These are phyloP conservation scores for Dalechampia spathulata DNA, from an alignment of 441 rosid genomes.

Conservation along the genomic window DNA sequence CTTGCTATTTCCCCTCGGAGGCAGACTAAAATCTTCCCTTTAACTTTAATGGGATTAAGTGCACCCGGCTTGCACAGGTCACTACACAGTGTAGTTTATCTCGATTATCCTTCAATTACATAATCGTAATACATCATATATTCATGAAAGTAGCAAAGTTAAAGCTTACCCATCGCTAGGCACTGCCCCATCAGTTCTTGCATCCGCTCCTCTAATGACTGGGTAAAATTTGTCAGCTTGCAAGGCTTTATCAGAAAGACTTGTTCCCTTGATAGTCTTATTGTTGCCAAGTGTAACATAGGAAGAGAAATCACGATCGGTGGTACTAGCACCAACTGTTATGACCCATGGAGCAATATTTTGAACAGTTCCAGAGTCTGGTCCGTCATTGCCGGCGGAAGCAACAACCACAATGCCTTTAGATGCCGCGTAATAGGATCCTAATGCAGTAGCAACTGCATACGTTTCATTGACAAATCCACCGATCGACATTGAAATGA, in stretches of 20 bases:
- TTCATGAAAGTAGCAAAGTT: too few relatives aligned
- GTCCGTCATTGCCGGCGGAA: slow-evolving; percentile 22
- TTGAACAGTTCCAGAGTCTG: slow-evolving; percentile 14
- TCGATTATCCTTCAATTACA: too few relatives aligned
- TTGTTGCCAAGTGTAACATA: slow-evolving; percentile 43
- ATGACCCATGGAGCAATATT: slow-evolving; percentile 71
- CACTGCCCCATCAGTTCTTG: slow-evolving; percentile 8
- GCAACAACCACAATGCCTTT: slow-evolving; percentile 21
- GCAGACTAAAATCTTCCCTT: slow-evolving; percentile 52
- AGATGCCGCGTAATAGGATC: slow-evolving; percentile 20
- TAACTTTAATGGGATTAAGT: slow-evolving; percentile 35
- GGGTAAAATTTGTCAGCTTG: slow-evolving; percentile 10
- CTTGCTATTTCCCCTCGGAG: slow-evolving; percentile 35
- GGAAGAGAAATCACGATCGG: slow-evolving; percentile 59
- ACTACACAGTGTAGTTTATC: too few relatives aligned
- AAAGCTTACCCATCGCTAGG: slow-evolving; percentile 17
- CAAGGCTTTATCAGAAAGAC: neutral
- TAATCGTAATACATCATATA: too few relatives aligned
- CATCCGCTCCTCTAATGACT: slow-evolving; percentile 12
- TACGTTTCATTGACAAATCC: neutral
- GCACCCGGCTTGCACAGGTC: neutral
- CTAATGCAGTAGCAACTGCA: slow-evolving; percentile 41
- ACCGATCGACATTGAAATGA: too few relatives aligned
- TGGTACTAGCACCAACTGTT: slow-evolving; percentile 68
- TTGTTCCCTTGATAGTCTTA: slow-evolving; percentile 5